Evolutionary conservation across 2,329 filamentous ascomycete genomes (phyloP).

Genomic region (Aspergillus aculeatus): DNA sequence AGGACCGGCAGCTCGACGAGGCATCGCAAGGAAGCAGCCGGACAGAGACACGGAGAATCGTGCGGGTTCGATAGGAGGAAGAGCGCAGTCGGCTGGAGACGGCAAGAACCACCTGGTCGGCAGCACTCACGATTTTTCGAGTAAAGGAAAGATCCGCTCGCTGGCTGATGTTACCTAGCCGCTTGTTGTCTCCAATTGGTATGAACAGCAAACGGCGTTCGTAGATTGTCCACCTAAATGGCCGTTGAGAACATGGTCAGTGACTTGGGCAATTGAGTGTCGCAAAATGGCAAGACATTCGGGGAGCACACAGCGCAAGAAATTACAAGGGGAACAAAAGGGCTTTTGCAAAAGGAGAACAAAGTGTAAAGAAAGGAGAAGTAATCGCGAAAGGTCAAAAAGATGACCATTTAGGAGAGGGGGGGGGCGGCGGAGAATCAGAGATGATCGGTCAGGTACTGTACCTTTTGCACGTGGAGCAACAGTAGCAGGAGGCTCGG

Average conservation of each 20-base stretch:
- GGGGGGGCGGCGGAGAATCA: conserved; percentile 8
- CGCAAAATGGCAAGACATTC: background rate
- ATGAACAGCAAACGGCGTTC: conserved; percentile 3
- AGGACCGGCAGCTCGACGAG: conserved; percentile 61
- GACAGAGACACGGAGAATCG: conserved; percentile 14
- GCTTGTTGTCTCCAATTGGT: background rate
- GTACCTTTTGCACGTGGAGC: conserved; percentile 17
- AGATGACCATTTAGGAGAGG: background rate
- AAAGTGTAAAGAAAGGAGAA: background rate
- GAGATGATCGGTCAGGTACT: conserved; percentile 15
- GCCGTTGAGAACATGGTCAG: background rate
- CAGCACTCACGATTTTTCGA: background rate
- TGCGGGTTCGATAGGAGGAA: conserved; percentile 12
- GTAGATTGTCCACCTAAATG: conserved; percentile 8
- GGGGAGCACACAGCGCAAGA: background rate
- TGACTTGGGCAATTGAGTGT: conserved; percentile 1
- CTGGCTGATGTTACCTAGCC: background rate
- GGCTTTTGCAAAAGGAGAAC: background rate
- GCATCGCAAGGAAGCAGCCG: conserved; percentile 52
- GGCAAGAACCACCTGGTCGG: conserved; percentile 15
- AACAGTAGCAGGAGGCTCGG: conserved; percentile 12
- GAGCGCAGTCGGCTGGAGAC: conserved; percentile 1
- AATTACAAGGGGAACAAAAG: background rate
- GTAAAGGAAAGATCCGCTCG: background rate
- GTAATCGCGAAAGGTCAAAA: no score